Conservation (phyloP, 2,329 filamentous ascomycete genomes). For the Cladophialophora psammophila region DNA sequence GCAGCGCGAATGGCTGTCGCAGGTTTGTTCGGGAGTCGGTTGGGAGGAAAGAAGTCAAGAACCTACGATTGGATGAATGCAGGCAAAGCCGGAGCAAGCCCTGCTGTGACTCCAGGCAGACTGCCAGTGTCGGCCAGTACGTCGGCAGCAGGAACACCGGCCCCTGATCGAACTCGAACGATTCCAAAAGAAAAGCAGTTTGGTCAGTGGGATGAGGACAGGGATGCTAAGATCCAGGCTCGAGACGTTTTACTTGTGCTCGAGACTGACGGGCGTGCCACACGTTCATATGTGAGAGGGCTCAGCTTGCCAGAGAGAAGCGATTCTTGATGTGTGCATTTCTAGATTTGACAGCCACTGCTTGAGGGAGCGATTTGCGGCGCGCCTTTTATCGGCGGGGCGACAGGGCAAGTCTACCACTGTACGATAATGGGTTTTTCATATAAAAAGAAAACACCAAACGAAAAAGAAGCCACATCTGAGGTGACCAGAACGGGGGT, state of each 20-base stretch:
- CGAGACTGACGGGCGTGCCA: constrained; percentile 72
- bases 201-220: constrained; percentile 79
- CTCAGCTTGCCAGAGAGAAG: constrained; percentile 42
- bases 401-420: constrained; percentile 11
- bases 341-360: constrained; percentile 29
- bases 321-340: constrained; percentile 35
- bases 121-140: constrained; percentile 24
- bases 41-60: constrained; percentile 55
- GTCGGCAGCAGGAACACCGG: constrained; percentile 33
- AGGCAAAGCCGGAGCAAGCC: constrained; percentile 44
- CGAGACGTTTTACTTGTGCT: constrained; percentile 82
- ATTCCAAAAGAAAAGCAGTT: constrained; percentile 62
- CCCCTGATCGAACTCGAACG: constrained; percentile 37
- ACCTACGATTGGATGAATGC: constrained; percentile 58
- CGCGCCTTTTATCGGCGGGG: neutral
- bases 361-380: constrained; percentile 2
- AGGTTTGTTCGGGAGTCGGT: constrained; percentile 65
- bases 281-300: constrained; percentile 53
- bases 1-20: constrained; percentile 77
- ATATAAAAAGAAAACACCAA: neutral
- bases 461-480: neutral
- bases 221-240: constrained; percentile 80
- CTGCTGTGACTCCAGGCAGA: constrained; percentile 40
- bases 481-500: constrained; percentile 3
- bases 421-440: constrained; percentile 29